Base-by-base conservation (phyloP, 768 basidiomycete genomes). In the Suillus spraguei region DNA sequence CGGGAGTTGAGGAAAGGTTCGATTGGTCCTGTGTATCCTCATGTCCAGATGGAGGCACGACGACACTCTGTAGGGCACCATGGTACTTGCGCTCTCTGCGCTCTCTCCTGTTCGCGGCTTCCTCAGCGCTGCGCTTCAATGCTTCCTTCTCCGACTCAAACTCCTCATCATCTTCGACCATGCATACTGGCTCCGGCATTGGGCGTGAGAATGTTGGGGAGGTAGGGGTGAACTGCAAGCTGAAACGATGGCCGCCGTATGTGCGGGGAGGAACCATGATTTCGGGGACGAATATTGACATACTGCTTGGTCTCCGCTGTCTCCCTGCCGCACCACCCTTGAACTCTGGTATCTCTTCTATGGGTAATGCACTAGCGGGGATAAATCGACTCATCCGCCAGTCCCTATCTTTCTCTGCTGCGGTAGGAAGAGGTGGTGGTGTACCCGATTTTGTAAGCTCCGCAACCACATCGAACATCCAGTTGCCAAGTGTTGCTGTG, bases 401-500 rank as follows among this genome's bases (percentile, higher is more conserved):
- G 28, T 68, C 22, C 14, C 47, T 24, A 28, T 63, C 63, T 16
- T 63, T 39, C 62, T 39, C 28, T 44, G 35, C 22, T 5, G 52
- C 47, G 35, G 63, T 63, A 3, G 77, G 70, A 11, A 63, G 60
- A 6, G 69, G 65, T 4, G 73, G 69, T 11, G 67, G 69, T 35
- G 68, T 62, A 38, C 66, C 63, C 4, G 75, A 68, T 59, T 74
- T 76, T 0, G 87, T 87, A 22, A 92, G 76, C 54, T 91, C 90
- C 0, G 85, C 82, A 41, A 94, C 82, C 62, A 83, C 91, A 42
- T 94, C 91, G 63, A 92, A 84, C 92, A 93, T 92, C 92, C 92
- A 94, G 66, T 85, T 86, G n/a, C 88, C 87, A 28, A 89, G 77
- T 6, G 59, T 61, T 64, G 52, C 70, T 0, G 89, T 86, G 49